Conservation (phyloP, 495 filamentous ascomycete species). For the Daldinia childiae region DNA sequence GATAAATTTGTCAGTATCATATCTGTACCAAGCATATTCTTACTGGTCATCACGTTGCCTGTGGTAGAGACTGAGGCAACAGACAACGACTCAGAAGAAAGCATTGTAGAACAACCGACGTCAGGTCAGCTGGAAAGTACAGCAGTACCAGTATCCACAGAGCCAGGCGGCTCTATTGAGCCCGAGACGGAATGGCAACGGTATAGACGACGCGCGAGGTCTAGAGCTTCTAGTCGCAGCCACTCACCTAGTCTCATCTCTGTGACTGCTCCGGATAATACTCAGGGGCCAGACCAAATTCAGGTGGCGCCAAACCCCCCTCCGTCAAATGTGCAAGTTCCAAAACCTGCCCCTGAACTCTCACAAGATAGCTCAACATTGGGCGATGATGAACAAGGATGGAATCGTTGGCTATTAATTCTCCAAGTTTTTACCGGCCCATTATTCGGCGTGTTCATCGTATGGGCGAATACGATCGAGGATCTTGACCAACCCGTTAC, state of each 20-base stretch:
- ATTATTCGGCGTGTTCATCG: slow-evolving; percentile 78
- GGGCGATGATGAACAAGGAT: slow-evolving; percentile 58
- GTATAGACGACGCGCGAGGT: slow-evolving; percentile 58
- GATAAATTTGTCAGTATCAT: slow-evolving; percentile 80
- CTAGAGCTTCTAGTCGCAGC: slow-evolving; percentile 46
- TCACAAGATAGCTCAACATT: slow-evolving; percentile 41
- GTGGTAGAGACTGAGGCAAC: slow-evolving; percentile 74
- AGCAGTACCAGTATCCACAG: slow-evolving; percentile 46
- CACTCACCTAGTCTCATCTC: slow-evolving; percentile 38
- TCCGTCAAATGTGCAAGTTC: slow-evolving; percentile 21
- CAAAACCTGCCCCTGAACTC: slow-evolving; percentile 40
- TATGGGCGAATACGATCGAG: slow-evolving; percentile 75
- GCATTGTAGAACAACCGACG: slow-evolving; percentile 43
- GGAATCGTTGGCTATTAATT: slow-evolving; percentile 90
- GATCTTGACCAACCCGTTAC: slow-evolving; percentile 53
- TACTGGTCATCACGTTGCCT: slow-evolving; percentile 91
- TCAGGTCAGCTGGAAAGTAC: slow-evolving; percentile 42
- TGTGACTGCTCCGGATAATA: slow-evolving; percentile 8
- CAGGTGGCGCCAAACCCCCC: slow-evolving; percentile 11
- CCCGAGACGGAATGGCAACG: slow-evolving; percentile 62
- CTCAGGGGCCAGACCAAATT: slow-evolving; percentile 12
- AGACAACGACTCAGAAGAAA: slow-evolving; percentile 61
- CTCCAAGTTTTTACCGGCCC: slow-evolving; percentile 90
- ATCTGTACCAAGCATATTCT: slow-evolving; percentile 87
- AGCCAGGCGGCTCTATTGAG: slow-evolving; percentile 38